A percentile compares a stretch with the other conserved stretches of the same genome.
Conservation (phyloP, 2,329 filamentous ascomycete genomes). For the Sporothrix pseudoabietina region DNA sequence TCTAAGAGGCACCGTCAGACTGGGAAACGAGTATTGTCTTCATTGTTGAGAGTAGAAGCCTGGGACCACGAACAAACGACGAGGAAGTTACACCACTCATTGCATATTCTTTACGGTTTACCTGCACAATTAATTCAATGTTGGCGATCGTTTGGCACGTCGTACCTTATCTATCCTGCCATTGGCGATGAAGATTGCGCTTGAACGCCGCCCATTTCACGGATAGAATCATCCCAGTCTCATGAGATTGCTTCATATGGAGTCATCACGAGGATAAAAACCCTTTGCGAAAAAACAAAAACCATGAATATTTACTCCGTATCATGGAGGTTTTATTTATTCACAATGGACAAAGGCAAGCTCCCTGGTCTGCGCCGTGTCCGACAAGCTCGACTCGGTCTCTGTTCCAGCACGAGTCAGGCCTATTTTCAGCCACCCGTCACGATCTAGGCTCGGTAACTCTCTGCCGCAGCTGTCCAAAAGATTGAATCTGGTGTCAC, state of each 20-base stretch:
- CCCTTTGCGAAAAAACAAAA: no score
- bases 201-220: neutral
- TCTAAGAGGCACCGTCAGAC: no score
- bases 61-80: neutral
- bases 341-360: neutral
- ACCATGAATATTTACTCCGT: no score
- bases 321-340: no score
- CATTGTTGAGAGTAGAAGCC: no score
- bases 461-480: neutral
- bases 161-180: neutral
- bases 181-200: neutral
- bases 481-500: no score
- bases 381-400: neutral
- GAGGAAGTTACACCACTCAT: neutral
- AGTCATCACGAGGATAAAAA: neutral
- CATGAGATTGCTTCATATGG: neutral
- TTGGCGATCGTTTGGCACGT: neutral
- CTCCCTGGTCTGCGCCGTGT: neutral
- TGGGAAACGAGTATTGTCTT: neutral
- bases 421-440: neutral
- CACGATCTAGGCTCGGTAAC: neutral
- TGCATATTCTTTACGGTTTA: neutral
- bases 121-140: neutral
- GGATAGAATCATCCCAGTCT: conserved; percentile 1
- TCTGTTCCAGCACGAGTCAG: neutral